A percentile compares a stretch with the other conserved stretches of the same genome.
These are phyloP conservation scores for Paramecium biaurelia DNA, from an alignment of 73 alveolate genomes.

Conservation along the genomic window DNA sequence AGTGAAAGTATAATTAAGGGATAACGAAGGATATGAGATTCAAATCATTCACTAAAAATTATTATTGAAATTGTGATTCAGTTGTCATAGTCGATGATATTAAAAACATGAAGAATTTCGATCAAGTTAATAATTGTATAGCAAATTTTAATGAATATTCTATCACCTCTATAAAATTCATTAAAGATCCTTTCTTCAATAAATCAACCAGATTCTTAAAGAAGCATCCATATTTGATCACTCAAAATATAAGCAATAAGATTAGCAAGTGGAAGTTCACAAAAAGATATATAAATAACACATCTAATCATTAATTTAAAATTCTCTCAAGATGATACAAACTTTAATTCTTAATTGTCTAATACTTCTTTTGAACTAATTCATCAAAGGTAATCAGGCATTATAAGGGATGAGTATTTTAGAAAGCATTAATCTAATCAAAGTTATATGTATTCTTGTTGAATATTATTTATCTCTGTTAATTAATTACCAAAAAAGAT, in stretches of 20 bases:
- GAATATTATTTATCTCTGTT: not conserved
- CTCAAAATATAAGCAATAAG: not conserved
- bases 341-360: not conserved
- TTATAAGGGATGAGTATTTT: no score
- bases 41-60: not conserved
- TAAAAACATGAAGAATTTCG: not conserved
- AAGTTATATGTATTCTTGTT: not conserved
- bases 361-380: not conserved
- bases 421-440: not conserved
- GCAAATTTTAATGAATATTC: not conserved
- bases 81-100: not conserved
- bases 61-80: conserved; percentile 11
- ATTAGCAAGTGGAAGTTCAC: not conserved
- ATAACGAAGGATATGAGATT: conserved; percentile 51
- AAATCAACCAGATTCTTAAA: not conserved
- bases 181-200: not conserved
- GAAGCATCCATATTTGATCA: not conserved
- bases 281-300: not conserved
- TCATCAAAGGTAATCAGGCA: no score
- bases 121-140: not conserved
- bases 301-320: not conserved
- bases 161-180: not conserved
- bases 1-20: conserved; percentile 14
- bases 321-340: not conserved
- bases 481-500: not conserved